Conservation (phyloP, 192 early-diverging fungal species). For the Backusella liffmaniae region DNA sequence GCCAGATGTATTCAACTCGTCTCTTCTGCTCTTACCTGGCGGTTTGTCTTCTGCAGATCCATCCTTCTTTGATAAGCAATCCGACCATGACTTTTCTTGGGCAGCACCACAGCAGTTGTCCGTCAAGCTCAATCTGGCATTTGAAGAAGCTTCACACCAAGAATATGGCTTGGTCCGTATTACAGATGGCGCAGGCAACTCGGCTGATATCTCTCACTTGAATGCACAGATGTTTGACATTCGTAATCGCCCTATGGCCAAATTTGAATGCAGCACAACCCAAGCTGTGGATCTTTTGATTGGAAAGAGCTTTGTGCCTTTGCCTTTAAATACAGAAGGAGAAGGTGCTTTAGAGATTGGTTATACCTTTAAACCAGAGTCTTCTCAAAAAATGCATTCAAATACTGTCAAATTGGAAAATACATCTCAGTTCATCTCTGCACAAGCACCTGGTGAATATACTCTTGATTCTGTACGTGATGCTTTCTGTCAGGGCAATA, state of each 20-base stretch:
- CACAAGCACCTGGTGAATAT: constrained; percentile 37
- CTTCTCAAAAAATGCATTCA: not conserved
- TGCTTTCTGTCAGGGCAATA: constrained; percentile 30
- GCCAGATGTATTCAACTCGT: constrained; percentile 21
- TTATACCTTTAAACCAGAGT: constrained; percentile 5
- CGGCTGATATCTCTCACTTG: constrained; percentile 11
- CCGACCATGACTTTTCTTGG: constrained; percentile 31
- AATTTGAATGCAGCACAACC: constrained; percentile 32
- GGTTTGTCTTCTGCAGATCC: constrained; percentile 7
- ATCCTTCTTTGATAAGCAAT: not conserved
- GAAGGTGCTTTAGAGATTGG: constrained; percentile 18
- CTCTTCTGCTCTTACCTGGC: not conserved
- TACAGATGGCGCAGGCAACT: constrained; percentile 37
- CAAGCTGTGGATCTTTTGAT: constrained; percentile 28
- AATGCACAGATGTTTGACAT: constrained; percentile 16
- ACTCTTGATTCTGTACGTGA: constrained; percentile 32
- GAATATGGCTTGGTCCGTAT: constrained; percentile 25
- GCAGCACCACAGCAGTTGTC: constrained; percentile 26
- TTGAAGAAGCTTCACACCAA: constrained; percentile 26
- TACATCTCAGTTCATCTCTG: constrained; percentile 6
- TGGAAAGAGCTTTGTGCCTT: constrained; percentile 7
- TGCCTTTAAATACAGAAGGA: constrained; percentile 26
- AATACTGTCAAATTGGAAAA: not conserved
- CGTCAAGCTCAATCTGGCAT: constrained; percentile 35
- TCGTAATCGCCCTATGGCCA: constrained; percentile 31